phyloP scores from a whole-genome alignment of 148 eudicot genomes.

The Diospyros lotus region DNA sequence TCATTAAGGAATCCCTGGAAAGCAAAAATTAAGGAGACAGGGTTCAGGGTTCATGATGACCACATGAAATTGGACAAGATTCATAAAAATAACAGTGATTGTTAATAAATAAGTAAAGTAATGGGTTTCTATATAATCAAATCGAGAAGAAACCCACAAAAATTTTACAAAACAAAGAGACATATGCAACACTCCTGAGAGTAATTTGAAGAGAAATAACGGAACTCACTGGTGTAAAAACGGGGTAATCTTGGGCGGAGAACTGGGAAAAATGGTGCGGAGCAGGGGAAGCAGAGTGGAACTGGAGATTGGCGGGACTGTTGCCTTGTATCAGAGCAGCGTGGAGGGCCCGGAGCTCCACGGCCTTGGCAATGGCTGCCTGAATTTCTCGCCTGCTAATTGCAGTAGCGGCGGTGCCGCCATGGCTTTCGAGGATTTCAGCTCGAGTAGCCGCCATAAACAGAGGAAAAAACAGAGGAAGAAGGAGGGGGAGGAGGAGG shows the following conservation, averaged over 20 bases:
- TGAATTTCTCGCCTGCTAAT: slow-evolving; percentile 52
- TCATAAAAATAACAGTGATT: neutral
- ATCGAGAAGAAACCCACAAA: neutral
- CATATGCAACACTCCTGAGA: too few relatives aligned
- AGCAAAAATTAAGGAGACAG: neutral
- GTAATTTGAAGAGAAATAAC: neutral
- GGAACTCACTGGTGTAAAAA: slow-evolving; percentile 85
- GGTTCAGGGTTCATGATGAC: neutral
- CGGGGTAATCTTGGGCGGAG: slow-evolving; percentile 88
- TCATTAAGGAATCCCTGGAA: neutral
- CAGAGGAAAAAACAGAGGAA: slow-evolving; percentile 13
- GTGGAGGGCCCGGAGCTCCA: slow-evolving; percentile 84
- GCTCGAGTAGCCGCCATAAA: slow-evolving; percentile 35
- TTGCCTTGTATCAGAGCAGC: slow-evolving; percentile 60
- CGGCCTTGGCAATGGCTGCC: slow-evolving; percentile 77
- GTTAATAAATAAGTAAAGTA: neutral
- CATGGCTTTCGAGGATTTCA: slow-evolving; percentile 1
- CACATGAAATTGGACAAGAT: neutral
- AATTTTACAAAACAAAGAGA: too few relatives aligned
- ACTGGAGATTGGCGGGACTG: slow-evolving; percentile 44
- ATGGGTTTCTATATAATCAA: neutral
- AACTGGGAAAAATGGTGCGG: slow-evolving; percentile 37
- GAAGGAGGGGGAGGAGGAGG: neutral
- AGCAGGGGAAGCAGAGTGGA: slow-evolving; percentile 38
- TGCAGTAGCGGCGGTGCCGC: slow-evolving; percentile 3